Evolutionary conservation across 768 basidiomycete species (phyloP).

Genomic region (Serpula lacrymans): DNA sequence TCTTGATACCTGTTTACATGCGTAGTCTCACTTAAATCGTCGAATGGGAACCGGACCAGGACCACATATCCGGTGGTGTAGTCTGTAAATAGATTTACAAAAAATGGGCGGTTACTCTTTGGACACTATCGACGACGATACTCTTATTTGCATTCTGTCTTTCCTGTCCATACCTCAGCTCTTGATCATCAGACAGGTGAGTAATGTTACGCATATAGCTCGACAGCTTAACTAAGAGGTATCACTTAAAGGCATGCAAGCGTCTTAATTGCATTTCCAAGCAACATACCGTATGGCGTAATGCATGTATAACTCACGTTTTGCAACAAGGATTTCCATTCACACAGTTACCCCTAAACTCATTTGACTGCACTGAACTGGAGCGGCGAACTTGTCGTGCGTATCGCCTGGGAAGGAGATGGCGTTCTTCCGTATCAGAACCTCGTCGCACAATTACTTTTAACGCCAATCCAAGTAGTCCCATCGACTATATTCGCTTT

Average conservation of each 20-base stretch:
- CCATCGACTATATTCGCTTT: constrained; percentile 53
- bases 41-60: too few species aligned
- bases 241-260: constrained; percentile 43
- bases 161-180: constrained; percentile 39
- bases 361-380: constrained; percentile 40
- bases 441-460: constrained; percentile 17
- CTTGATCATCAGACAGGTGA: constrained; percentile 40
- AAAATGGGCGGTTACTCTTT: too few species aligned
- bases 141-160: constrained; percentile 33
- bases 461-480: constrained; percentile 31
- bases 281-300: constrained; percentile 55
- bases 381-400: constrained; percentile 43
- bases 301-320: constrained; percentile 43
- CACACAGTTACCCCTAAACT: constrained; percentile 31
- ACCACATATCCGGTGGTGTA: too few species aligned
- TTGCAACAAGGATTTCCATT: constrained; percentile 50
- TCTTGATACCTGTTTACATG: too few species aligned
- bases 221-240: not conserved
- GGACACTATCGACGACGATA: constrained; percentile 33
- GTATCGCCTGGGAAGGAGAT: constrained; percentile 45
- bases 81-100: too few species aligned
- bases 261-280: constrained; percentile 42
- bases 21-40: too few species aligned
- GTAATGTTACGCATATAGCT: constrained; percentile 3
- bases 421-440: constrained; percentile 31